These are phyloP conservation scores for Triticum turgidum DNA, from an alignment of 176 grass and related monocot genomes.

Conservation along the genomic window DNA sequence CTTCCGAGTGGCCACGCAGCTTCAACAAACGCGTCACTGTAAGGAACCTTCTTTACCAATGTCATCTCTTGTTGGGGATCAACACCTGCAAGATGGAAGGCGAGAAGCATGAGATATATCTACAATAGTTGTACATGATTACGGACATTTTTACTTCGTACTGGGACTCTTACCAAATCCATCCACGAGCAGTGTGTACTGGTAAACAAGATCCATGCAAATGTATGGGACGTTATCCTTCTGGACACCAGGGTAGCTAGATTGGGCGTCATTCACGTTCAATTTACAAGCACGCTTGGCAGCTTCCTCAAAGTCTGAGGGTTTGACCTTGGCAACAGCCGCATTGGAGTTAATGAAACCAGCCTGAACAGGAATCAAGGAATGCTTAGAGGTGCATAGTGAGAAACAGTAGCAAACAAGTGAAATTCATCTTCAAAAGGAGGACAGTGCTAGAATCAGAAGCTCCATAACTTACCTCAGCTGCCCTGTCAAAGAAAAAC, in stretches of 20 bases:
- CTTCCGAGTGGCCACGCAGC: constrained; percentile 97
- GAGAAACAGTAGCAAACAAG: not conserved
- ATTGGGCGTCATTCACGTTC: constrained; percentile 61
- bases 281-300: constrained; percentile 76
- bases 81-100: constrained; percentile 47
- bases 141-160: constrained; percentile 4
- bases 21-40: constrained; percentile 68
- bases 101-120: not conserved
- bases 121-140: not conserved
- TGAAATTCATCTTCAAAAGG: not conserved
- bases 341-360: constrained; percentile 82
- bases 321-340: constrained; percentile 67
- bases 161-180: constrained; percentile 66
- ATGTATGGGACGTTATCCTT: constrained; percentile 77
- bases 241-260: constrained; percentile 52
- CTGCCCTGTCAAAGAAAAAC: constrained; percentile 97
- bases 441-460: not conserved
- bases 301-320: constrained; percentile 74
- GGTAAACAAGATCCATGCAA: constrained; percentile 98
- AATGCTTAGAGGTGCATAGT: not conserved
- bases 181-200: constrained; percentile 85
- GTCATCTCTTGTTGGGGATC: constrained; percentile 82
- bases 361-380: constrained; percentile 42
- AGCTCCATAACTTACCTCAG: constrained; percentile 57
- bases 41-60: constrained; percentile 92